Evolutionary conservation across 2,329 filamentous ascomycete genomes (phyloP), one percentile per base, ranked within the genome.

Genomic region (Elsinoe ampelina): DNA sequence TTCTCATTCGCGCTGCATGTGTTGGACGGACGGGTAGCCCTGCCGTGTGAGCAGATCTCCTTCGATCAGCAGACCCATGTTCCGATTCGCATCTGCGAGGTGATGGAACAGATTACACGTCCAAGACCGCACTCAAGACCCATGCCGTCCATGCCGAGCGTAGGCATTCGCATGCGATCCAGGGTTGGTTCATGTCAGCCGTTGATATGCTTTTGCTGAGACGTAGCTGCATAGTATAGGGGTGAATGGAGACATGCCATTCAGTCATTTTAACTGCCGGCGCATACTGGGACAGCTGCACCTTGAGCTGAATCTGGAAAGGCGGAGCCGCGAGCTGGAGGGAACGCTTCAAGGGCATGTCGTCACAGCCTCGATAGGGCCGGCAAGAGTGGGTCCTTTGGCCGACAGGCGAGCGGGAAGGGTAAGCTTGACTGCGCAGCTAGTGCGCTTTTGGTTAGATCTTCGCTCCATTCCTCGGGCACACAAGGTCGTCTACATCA

Each of bases 291-390:
- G 15, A 22, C n/a, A 48, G 22, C 26, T 48, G 43, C 20, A 17
- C 22, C 32, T 19, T 11, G 15, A 15, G 26, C 32, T 36, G 30
- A n/a, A 52, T 38, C 48, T 22, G 20, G 41, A 20, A 39, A 26
- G 48, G 48, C 48, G 38, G 48, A 52, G 48, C 48, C 48, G 36
- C 32, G 26, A 52, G 48, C 48, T 52, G 19, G 30, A 19, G 48
- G n/a, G 48, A 52, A 52, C 48, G 48, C 48, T 36, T n/a, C 34
- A 30, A 52, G 48, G 48, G 48, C 48, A 52, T 52, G 48, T 52
- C 48, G 48, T 52, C 48, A 52, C 48, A 36, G 48, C 48, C 48
- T 52, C 48, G 48, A 52, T 52, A 52, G 48, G 48, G 48, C 48
- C 32, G 48, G 13, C 48, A 20, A 52, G 32, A 35, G 48, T 52